Conservation (phyloP, 805 yeast genomes). For the Pichia rugopelliculosa region DNA sequence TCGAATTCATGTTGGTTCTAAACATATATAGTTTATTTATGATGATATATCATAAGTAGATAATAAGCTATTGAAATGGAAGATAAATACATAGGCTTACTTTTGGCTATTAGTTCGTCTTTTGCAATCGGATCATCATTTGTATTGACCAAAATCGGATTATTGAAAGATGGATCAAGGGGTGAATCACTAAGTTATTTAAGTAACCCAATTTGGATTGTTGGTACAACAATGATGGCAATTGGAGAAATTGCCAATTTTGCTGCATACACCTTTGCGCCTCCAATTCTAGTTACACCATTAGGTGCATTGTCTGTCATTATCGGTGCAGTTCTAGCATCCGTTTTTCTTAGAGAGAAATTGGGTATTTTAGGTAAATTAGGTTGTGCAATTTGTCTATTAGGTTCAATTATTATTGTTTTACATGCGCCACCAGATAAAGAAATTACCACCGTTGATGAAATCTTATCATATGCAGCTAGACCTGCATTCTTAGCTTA, state of each 20-base stretch:
- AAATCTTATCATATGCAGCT: constrained; percentile 71
- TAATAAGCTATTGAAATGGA: constrained; percentile 35
- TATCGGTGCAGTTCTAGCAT: constrained; percentile 86
- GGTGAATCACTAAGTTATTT: constrained; percentile 75
- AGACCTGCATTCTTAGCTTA: constrained; percentile 71
- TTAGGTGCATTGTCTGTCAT: constrained; percentile 85
- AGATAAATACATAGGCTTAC: constrained; percentile 84
- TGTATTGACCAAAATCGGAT: constrained; percentile 82
- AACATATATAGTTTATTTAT: not conserved
- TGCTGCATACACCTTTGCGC: constrained; percentile 94
- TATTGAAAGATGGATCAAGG: constrained; percentile 54
- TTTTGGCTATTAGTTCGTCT: constrained; percentile 79
- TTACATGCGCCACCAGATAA: constrained; percentile 93
- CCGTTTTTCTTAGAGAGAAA: constrained; percentile 77
- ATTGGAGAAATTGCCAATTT: constrained; percentile 87
- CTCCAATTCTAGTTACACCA: constrained; percentile 88
- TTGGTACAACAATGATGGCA: constrained; percentile 87
- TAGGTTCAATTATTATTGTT: constrained; percentile 83
- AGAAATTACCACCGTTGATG: constrained; percentile 82
- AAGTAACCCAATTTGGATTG: constrained; percentile 88
- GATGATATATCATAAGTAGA: not conserved
- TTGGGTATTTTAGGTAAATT: constrained; percentile 80
- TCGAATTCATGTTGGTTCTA: not conserved
- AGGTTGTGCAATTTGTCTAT: constrained; percentile 87
- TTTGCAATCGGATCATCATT: constrained; percentile 87